Evolutionary conservation across 345 rosid genomes (phyloP).

Genomic region (Physaria fendleri): DNA sequence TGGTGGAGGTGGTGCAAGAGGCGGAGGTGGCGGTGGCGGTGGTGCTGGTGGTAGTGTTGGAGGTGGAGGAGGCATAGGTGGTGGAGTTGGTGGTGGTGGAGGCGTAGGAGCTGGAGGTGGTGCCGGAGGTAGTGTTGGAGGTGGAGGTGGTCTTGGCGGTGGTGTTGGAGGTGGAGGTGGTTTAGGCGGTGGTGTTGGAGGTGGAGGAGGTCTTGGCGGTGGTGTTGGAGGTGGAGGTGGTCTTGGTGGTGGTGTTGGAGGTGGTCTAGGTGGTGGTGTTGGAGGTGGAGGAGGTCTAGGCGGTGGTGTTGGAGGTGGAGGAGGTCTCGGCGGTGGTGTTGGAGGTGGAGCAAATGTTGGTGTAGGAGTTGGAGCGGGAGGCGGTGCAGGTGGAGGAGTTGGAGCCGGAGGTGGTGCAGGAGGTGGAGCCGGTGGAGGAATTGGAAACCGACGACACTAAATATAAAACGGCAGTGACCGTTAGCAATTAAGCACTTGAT

Average conservation of each 20-base stretch:
- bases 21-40: neutral
- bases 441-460: slow-evolving; percentile 10
- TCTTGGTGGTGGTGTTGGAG: slow-evolving; percentile 20
- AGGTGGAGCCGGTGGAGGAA: neutral
- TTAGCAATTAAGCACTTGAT: neutral
- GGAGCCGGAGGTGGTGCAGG: slow-evolving; percentile 21
- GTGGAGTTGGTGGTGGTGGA: neutral
- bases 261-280: neutral
- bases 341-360: slow-evolving; percentile 26
- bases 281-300: slow-evolving; percentile 9
- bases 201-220: neutral
- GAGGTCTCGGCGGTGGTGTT: slow-evolving; percentile 9
- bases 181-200: neutral
- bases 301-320: neutral
- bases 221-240: slow-evolving; percentile 24
- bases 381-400: slow-evolving; percentile 15
- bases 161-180: neutral
- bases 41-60: neutral
- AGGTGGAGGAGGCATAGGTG: neutral
- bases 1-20: neutral
- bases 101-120: neutral
- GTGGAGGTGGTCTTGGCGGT: neutral
- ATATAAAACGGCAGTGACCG: neutral
- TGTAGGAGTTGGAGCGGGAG: slow-evolving; percentile 33
- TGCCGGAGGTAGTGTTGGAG: neutral